Percentiles rank a stretch among this genome's conserved stretches.
phyloP scores from a whole-genome alignment of 2,329 filamentous ascomycete species.

The Penicillium sp. region DNA sequence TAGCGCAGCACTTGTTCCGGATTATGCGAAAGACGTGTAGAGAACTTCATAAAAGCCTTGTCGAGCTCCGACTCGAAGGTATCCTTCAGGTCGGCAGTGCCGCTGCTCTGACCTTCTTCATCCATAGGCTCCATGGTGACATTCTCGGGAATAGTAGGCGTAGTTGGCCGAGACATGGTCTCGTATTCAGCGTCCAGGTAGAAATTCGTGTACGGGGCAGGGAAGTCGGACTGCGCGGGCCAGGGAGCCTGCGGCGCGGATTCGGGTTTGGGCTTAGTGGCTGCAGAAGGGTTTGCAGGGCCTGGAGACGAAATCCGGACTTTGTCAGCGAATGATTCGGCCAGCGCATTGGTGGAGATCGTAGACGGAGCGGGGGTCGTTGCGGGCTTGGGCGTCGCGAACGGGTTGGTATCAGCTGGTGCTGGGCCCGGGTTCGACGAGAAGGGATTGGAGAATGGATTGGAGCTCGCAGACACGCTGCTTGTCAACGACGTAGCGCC shows the following conservation, averaged over 20 bases:
- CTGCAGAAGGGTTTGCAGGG: slow-evolving; percentile 27
- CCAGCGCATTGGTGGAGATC: slow-evolving; percentile 58
- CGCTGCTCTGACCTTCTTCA: slow-evolving; percentile 29
- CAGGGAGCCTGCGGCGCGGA: slow-evolving; percentile 62
- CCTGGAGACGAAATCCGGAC: slow-evolving; percentile 48
- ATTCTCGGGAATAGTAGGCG: slow-evolving; percentile 47
- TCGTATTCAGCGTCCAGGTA: slow-evolving; percentile 93
- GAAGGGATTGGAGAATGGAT: slow-evolving; percentile 62
- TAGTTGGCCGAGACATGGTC: slow-evolving; percentile 60
- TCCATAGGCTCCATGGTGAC: slow-evolving; percentile 44
- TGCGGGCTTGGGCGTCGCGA: slow-evolving; percentile 49
- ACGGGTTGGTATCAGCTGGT: slow-evolving; percentile 52
- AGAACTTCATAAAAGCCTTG: slow-evolving; percentile 73
- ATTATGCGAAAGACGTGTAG: slow-evolving; percentile 71
- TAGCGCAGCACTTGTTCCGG: slow-evolving; percentile 78
- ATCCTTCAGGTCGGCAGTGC: slow-evolving; percentile 54
- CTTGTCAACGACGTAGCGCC: slow-evolving; percentile 44
- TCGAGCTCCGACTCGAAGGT: slow-evolving; percentile 73
- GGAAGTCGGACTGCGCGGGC: slow-evolving; percentile 63
- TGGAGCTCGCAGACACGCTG: slow-evolving; percentile 40
- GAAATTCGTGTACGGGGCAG: slow-evolving; percentile 67
- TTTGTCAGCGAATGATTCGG: slow-evolving; percentile 72
- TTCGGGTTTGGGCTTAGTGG: slow-evolving; percentile 29
- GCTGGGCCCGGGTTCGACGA: slow-evolving; percentile 36
- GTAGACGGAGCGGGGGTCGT: slow-evolving; percentile 34